These are phyloP conservation scores for Collybia sp. DNA, from an alignment of 768 basidiomycete genomes.

Conservation along the genomic window DNA sequence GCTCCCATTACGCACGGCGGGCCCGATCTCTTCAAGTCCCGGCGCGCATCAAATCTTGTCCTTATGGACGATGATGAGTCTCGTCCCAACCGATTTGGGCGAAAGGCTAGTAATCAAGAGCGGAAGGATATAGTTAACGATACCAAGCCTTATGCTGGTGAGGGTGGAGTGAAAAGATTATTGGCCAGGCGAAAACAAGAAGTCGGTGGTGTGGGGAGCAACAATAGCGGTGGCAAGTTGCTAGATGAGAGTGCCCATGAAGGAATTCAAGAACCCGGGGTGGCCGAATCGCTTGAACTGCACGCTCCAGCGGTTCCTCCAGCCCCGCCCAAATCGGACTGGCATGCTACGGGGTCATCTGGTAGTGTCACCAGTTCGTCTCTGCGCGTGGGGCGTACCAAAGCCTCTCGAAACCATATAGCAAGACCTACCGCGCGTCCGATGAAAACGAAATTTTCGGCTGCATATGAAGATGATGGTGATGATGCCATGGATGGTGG, in stretches of 20 bases:
- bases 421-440: slow-evolving; percentile 44
- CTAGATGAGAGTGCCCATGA: neutral
- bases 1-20: slow-evolving; percentile 20
- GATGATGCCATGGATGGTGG: slow-evolving; percentile 43
- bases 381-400: slow-evolving; percentile 61
- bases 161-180: slow-evolving; percentile 76
- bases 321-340: slow-evolving; percentile 22
- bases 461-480: slow-evolving; percentile 47
- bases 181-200: slow-evolving; percentile 59
- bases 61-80: slow-evolving; percentile 61
- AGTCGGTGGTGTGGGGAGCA: slow-evolving; percentile 42
- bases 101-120: slow-evolving; percentile 29
- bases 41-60: slow-evolving; percentile 35
- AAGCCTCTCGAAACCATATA: slow-evolving; percentile 53
- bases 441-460: slow-evolving; percentile 58
- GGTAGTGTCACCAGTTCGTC: slow-evolving; percentile 36
- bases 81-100: slow-evolving; percentile 38
- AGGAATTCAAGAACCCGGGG: slow-evolving; percentile 9
- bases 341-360: slow-evolving; percentile 25
- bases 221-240: slow-evolving; percentile 21
- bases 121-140: slow-evolving; percentile 41
- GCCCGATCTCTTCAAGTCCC: slow-evolving; percentile 62
- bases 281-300: slow-evolving; percentile 9
- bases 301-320: slow-evolving; percentile 14
- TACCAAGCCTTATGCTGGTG: slow-evolving; percentile 75